These are phyloP conservation scores for Gelatoporia subvermispora DNA, from an alignment of 768 basidiomycete species.

Conservation along the genomic window DNA sequence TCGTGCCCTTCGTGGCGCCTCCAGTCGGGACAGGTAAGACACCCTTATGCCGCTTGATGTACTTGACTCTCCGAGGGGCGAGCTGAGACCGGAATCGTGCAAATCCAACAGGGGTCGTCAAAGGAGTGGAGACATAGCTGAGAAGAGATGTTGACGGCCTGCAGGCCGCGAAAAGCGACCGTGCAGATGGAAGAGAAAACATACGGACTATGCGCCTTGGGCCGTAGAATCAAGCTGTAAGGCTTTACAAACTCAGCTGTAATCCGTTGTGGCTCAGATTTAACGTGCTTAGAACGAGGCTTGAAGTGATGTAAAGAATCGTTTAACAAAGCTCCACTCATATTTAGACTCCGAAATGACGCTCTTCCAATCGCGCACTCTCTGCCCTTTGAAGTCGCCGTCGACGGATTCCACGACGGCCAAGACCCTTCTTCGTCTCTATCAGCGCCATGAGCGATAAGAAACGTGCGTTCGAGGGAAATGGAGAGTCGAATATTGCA, in stretches of 20 bases:
- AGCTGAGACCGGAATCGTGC: constrained; percentile 44
- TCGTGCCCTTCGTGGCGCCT: constrained; percentile 91
- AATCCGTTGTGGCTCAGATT: too few species aligned
- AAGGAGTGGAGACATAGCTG: constrained; percentile 1
- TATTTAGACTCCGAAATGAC: not conserved
- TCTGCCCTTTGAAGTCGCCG: not conserved
- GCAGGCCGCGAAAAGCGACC: constrained; percentile 22
- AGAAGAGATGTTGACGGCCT: constrained; percentile 14
- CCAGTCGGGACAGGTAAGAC: constrained; percentile 80
- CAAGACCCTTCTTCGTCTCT: not conserved
- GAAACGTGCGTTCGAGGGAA: constrained; percentile 57
- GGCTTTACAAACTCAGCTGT: too few species aligned
- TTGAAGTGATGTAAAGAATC: too few species aligned
- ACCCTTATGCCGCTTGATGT: constrained; percentile 88
- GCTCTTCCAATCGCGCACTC: not conserved
- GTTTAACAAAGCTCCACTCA: too few species aligned
- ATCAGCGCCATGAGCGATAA: constrained; percentile 53
- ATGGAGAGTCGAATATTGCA: constrained; percentile 38
- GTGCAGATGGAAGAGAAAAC: constrained; percentile 26
- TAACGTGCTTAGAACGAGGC: too few species aligned
- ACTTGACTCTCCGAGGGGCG: constrained; percentile 79
- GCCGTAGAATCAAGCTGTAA: too few species aligned
- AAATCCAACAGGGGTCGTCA: constrained; percentile 9
- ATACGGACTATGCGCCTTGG: constrained; percentile 21
- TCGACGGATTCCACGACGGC: not conserved